Percentiles rank a stretch among this genome's conserved stretches.
These are phyloP conservation scores for Starmerella asiatica DNA, from an alignment of 805 yeast species.

Conservation along the genomic window DNA sequence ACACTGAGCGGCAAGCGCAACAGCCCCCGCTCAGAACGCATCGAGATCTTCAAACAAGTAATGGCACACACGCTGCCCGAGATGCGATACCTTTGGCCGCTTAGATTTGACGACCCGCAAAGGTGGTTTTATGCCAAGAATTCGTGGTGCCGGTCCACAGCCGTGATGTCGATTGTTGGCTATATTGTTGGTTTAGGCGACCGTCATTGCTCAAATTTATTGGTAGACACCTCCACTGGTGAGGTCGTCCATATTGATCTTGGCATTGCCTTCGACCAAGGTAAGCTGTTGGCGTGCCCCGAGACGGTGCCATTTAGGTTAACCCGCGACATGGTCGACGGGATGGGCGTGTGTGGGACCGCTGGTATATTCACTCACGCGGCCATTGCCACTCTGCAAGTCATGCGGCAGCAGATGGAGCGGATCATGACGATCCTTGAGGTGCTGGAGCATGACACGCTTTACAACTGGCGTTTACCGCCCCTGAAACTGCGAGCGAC, in stretches of 20 bases:
- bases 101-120: slow-evolving; percentile 50
- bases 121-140: slow-evolving; percentile 59
- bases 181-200: slow-evolving; percentile 87
- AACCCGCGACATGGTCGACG: slow-evolving; percentile 83
- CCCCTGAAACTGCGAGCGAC: slow-evolving; percentile 37
- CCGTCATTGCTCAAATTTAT: slow-evolving; percentile 79
- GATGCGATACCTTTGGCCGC: slow-evolving; percentile 56
- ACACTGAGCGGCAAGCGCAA: slow-evolving; percentile 31
- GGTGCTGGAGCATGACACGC: slow-evolving; percentile 81
- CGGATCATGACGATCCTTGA: slow-evolving; percentile 70
- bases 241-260: slow-evolving; percentile 93
- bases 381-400: slow-evolving; percentile 60
- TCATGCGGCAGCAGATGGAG: slow-evolving; percentile 49
- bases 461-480: slow-evolving; percentile 81
- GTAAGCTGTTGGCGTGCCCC: slow-evolving; percentile 68
- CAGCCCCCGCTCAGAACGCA: slow-evolving; percentile 24
- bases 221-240: slow-evolving; percentile 68
- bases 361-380: slow-evolving; percentile 62
- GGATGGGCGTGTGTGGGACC: slow-evolving; percentile 76
- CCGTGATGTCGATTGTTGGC: slow-evolving; percentile 77
- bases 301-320: slow-evolving; percentile 89
- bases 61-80: slow-evolving; percentile 46
- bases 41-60: slow-evolving; percentile 34
- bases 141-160: slow-evolving; percentile 62
- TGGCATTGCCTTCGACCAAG: slow-evolving; percentile 95